Percentiles rank a stretch among this genome's conserved stretches.
Evolutionary conservation across 768 basidiomycete species (phyloP).

Genomic region (Psilocybe tampanensis): DNA sequence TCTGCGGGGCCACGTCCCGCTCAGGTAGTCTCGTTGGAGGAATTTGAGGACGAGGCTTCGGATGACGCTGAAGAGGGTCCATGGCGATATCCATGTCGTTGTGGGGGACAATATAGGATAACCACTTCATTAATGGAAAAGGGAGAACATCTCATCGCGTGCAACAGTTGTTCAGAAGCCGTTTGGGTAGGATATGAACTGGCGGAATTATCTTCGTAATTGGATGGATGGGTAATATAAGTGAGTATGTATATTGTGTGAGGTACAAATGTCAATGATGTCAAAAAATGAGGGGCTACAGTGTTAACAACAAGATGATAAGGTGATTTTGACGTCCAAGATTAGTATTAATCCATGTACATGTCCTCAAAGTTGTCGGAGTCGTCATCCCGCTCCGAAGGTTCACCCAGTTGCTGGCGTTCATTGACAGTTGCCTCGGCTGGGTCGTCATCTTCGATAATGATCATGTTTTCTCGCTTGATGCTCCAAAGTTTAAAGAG

Average conservation of each 20-base stretch:
- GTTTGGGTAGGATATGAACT: constrained; percentile 86
- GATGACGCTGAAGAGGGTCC: constrained; percentile 30
- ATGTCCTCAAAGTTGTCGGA: constrained; percentile 2
- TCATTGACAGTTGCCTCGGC: constrained; percentile 1
- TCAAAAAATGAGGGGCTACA: not conserved
- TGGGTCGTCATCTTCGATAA: constrained; percentile 28
- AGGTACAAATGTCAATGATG: not conserved
- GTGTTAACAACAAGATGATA: not conserved
- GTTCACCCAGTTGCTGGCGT: not conserved
- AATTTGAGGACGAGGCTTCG: constrained; percentile 47
- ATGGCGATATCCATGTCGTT: constrained; percentile 72
- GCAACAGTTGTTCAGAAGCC: constrained; percentile 77
- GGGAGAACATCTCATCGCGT: constrained; percentile 73
- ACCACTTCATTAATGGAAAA: constrained; percentile 61
- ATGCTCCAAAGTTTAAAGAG: constrained; percentile 55
- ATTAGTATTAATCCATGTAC: constrained; percentile 3
- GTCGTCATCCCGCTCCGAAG: not conserved
- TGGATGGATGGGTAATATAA: too few species aligned
- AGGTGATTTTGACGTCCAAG: not conserved
- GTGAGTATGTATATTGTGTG: not conserved
- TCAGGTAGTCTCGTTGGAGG: constrained; percentile 76
- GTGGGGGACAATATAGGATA: constrained; percentile 69
- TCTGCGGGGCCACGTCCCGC: constrained; percentile 59
- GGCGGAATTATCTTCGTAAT: too few species aligned
- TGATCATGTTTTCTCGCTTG: constrained; percentile 36